Base-by-base conservation (phyloP, 1,139 yeast species). In the Insectozyma bohioensis region DNA sequence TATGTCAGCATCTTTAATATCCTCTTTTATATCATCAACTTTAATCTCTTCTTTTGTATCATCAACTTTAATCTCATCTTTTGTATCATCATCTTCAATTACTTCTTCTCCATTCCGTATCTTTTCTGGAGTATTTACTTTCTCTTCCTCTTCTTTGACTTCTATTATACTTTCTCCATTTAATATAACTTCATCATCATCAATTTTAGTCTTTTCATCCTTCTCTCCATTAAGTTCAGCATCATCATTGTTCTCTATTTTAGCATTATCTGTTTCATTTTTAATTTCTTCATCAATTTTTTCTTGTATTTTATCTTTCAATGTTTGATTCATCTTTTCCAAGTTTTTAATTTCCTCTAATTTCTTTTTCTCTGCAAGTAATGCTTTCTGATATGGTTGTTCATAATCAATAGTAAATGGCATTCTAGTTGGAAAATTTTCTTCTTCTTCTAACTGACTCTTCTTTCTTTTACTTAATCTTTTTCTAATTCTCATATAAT, bases 371-470 rank as follows among this genome's bases (percentile, higher is more conserved):
- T 47, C 56, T 24, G 24, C 35, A 12, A 49, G 31, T 34, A 62
- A 59, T 24, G 48, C 53, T 36, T 51, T 55, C n/a, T 53, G 55
- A 23, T 45, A 55, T 2, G 74, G 73, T 27, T 67, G 52, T 6
- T 56, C 58, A 20, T 49, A 49, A 43, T 67, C 71, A 5, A 67
- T 48, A 27, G 57, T 65, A 16, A 73, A 73, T 9, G 72, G 71
- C 24, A 53, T 46, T 36, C 51, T 47, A 5, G 47, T 37, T 6
- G 46, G 37, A n/a, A 45, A 32, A 24, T 45, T 39, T 28, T 42
- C 42, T 30, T 43, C 34, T 19, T 39, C 40, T 31, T 37, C 38
- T 31, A 37, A 22, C 37, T 43, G 23, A 36, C 54, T 58, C 28
- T 29, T 28, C 47, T 62, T 64, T 40, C 61, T 63, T 39, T 62